phyloP scores from a whole-genome alignment of 2,329 filamentous ascomycete genomes.

The Mycosphaerella sp. region DNA sequence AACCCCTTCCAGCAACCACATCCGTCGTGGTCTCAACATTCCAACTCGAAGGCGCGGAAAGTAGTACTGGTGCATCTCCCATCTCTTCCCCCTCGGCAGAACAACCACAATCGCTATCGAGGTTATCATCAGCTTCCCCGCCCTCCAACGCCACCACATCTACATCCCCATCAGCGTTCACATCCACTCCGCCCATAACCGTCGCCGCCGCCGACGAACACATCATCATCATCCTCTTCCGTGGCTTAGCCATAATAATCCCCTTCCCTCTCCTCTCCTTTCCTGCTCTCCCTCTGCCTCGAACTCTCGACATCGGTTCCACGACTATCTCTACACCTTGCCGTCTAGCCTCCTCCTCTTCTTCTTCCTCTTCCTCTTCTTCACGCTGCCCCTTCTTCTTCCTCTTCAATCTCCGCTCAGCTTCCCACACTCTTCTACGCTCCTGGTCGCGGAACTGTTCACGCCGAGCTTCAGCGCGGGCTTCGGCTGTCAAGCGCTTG shows the following conservation, averaged over 20 bases:
- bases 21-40: neutral
- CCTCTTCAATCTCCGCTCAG: neutral
- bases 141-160: neutral
- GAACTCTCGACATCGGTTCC: neutral
- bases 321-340: too few species aligned
- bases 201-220: neutral
- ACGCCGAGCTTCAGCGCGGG: neutral
- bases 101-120: too few species aligned
- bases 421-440: neutral
- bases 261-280: neutral
- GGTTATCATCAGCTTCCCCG: neutral
- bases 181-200: too few species aligned
- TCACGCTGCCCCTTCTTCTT: neutral
- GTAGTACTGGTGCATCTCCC: too few species aligned
- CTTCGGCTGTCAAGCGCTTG: neutral
- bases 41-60: too few species aligned
- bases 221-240: neutral
- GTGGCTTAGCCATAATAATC: neutral
- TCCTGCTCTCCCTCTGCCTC: neutral
- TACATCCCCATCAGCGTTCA: neutral
- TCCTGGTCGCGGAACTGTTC: neutral
- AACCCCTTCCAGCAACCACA: neutral
- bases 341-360: neutral
- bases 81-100: too few species aligned
- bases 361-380: neutral